Percentiles rank a stretch among this genome's conserved stretches.
These are phyloP conservation scores for Botrytis hyacinthi DNA, from an alignment of 2,329 filamentous ascomycete species.

Conservation along the genomic window DNA sequence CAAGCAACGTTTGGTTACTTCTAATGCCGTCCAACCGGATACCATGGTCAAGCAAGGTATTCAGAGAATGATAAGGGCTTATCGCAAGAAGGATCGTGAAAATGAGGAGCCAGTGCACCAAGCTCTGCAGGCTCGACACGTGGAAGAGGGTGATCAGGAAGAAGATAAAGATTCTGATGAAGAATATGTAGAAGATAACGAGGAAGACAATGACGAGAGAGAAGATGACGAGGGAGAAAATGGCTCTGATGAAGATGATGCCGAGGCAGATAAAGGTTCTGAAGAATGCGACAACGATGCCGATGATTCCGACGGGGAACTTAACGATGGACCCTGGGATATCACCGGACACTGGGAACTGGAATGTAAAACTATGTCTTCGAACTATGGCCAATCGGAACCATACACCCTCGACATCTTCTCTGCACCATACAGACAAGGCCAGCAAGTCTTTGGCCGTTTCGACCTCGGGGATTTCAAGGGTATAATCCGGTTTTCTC, in stretches of 20 bases:
- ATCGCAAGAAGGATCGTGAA: background rate
- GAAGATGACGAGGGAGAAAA: background rate
- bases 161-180: background rate
- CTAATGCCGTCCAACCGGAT: background rate
- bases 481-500: background rate
- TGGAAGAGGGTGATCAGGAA: background rate
- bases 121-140: background rate
- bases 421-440: background rate
- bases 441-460: background rate
- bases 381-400: background rate
- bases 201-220: background rate
- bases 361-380: background rate
- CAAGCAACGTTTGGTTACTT: background rate
- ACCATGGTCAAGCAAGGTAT: background rate
- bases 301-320: background rate
- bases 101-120: background rate
- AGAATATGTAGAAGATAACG: background rate
- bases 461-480: background rate
- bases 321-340: background rate
- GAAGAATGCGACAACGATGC: background rate
- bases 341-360: background rate
- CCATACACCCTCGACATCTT: background rate
- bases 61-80: background rate
- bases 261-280: background rate
- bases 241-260: background rate